Evolutionary conservation across 2,329 filamentous ascomycete species (phyloP), one percentile per base, ranked within the genome.

Genomic region (Periconia sp.): DNA sequence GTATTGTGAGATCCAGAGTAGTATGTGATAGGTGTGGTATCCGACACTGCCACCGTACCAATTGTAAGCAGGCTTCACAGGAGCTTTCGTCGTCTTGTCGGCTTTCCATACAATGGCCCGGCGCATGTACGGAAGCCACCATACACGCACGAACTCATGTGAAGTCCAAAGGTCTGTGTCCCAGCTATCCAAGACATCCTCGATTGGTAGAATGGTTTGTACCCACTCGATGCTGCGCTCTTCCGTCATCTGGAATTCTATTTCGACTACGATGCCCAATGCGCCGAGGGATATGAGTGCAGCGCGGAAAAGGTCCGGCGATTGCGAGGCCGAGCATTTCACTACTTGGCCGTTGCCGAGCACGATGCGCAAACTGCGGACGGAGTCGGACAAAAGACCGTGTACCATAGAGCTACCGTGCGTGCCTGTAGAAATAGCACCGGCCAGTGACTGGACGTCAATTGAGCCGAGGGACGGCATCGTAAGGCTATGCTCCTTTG

Each of bases 41-140:
- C 94, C 94, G 6, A 96, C 72, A 26, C 78, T 75, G 34, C 87
- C 86, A 48, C 92, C 92, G 61, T 95, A 96, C 74, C 89, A 96
- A 59, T 82, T 88, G 40, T 73, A 76, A 2, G 80, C 80, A 2
- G 88, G 84, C 5, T 81, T 73, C 12, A 74, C 73, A 28, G 79
- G 72, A 0, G 83, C 76, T 43, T 86, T 81, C 7, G 82, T 75
- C 1, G 89, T 90, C 66, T 88, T 87, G 34, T 90, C 81, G n/a
- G 91, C 94, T 28, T 83, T 82, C 94, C 94, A 99, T 32, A 95
- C 82, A 34, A 97, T 88, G 0, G 89, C 90, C 32, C 89, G 83
- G 42, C 89, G 83, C 65, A 88, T 90, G 73, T 97, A 96, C 0
- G 94, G 94, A 65, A 96, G 85, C 94, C 94, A 99, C 92, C 94